Percentiles rank a stretch among this genome's conserved stretches.
These are phyloP conservation scores for Ricinus communis DNA, from an alignment of 345 rosid species.

Conservation along the genomic window DNA sequence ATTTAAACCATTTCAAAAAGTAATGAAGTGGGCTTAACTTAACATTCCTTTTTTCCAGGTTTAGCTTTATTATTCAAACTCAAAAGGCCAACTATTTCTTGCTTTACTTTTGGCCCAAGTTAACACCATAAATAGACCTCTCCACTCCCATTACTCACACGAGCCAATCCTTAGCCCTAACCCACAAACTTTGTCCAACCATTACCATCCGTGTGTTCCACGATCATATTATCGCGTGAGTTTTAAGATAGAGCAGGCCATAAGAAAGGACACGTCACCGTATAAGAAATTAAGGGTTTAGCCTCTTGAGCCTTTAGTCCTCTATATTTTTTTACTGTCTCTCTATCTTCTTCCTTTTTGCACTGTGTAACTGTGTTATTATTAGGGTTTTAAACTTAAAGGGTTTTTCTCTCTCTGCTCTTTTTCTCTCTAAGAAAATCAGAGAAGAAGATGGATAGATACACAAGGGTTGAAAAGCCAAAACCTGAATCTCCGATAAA, in stretches of 20 bases:
- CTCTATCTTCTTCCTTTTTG: background rate
- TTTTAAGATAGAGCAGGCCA: background rate
- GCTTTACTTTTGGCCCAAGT: background rate
- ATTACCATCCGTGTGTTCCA: background rate
- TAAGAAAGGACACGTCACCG: background rate
- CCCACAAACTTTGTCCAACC: background rate
- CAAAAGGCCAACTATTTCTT: background rate
- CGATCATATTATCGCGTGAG: background rate
- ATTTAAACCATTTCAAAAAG: no score
- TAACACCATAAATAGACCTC: background rate
- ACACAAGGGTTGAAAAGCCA: slow-evolving; percentile 77
- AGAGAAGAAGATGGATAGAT: slow-evolving; percentile 61
- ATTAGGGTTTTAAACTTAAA: slow-evolving; percentile 18
- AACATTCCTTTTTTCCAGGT: no score
- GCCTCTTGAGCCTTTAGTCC: no score
- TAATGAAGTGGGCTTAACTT: no score
- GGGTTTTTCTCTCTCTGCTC: slow-evolving; percentile 13
- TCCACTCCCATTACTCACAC: background rate
- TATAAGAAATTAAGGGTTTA: background rate
- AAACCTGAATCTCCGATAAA: slow-evolving; percentile 66
- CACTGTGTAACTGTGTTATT: background rate
- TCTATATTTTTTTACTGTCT: background rate
- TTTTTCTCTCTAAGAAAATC: background rate
- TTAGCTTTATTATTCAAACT: no score
- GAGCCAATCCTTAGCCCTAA: background rate